Conservation (phyloP, 1,139 yeast species). For the Debaryomycetaceae sp. region DNA sequence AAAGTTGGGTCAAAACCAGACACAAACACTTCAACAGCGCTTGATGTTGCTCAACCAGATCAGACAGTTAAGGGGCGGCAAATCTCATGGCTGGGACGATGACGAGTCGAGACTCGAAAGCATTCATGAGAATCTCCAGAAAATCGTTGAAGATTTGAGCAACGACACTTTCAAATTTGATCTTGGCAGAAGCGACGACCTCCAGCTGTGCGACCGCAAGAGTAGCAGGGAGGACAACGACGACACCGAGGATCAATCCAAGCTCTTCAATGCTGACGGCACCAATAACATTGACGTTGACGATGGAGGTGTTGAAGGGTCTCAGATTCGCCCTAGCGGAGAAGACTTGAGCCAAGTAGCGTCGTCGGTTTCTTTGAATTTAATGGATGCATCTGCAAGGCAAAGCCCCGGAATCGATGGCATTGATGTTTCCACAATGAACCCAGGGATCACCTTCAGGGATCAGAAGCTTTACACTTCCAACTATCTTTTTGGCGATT, state of each 20-base stretch:
- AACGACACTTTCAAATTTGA: slow-evolving; percentile 18
- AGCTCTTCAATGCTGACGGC: slow-evolving; percentile 12
- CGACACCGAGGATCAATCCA: neutral
- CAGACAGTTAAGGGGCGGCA: slow-evolving; percentile 16
- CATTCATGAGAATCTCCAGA: slow-evolving; percentile 33
- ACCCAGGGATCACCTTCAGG: slow-evolving; percentile 51
- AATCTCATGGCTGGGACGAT: slow-evolving; percentile 14
- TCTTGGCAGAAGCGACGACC: slow-evolving; percentile 14
- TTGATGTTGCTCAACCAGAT: slow-evolving; percentile 29
- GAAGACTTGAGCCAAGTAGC: slow-evolving; percentile 2
- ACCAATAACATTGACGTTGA: slow-evolving; percentile 21
- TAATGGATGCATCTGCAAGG: slow-evolving; percentile 26
- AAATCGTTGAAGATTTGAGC: slow-evolving; percentile 37
- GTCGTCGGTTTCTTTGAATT: slow-evolving; percentile 16
- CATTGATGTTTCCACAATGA: slow-evolving; percentile 40
- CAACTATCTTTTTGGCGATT: slow-evolving; percentile 54
- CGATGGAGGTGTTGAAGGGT: neutral
- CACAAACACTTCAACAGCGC: slow-evolving; percentile 35
- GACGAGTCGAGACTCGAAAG: slow-evolving; percentile 27
- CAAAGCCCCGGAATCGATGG: slow-evolving; percentile 43
- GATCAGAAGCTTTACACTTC: slow-evolving; percentile 58
- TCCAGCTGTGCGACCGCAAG: neutral
- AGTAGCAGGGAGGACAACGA: neutral
- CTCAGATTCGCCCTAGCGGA: slow-evolving; percentile 1
- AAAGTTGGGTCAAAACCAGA: slow-evolving; percentile 26